phyloP scores from a whole-genome alignment of 73 alveolate genomes.

The Symbiodinium natans region DNA sequence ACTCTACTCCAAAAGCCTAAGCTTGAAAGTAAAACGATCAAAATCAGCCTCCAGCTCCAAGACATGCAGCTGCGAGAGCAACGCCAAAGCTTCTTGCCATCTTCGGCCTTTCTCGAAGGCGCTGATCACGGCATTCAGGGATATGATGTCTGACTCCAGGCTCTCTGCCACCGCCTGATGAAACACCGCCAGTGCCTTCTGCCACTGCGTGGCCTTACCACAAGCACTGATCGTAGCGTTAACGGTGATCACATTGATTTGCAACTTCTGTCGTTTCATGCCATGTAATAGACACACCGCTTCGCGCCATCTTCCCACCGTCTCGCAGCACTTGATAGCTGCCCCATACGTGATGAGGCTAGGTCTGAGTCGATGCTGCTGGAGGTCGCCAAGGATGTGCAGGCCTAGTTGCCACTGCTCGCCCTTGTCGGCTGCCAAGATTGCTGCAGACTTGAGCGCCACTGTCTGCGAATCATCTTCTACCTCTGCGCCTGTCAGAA shows the following conservation, averaged over 20 bases:
- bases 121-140: neutral
- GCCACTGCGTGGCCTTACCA: slow-evolving; percentile 2
- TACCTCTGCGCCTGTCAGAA: neutral
- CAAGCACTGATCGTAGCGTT: neutral
- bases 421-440: neutral
- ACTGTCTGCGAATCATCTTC: neutral
- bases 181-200: neutral
- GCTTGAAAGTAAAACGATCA: too few relatives aligned
- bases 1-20: too few relatives aligned
- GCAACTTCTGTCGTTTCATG: neutral
- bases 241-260: neutral
- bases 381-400: neutral
- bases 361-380: neutral
- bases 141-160: neutral
- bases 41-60: neutral
- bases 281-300: neutral
- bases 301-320: slow-evolving; percentile 13
- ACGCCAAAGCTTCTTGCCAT: neutral
- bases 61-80: neutral
- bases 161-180: neutral
- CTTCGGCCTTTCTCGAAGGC: neutral
- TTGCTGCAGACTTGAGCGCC: neutral
- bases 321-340: slow-evolving; percentile 1
- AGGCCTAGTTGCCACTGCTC: neutral
- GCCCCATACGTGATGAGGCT: neutral